phyloP scores from a whole-genome alignment of 805 yeast species.

The Jamesozyma jinghongensis region DNA sequence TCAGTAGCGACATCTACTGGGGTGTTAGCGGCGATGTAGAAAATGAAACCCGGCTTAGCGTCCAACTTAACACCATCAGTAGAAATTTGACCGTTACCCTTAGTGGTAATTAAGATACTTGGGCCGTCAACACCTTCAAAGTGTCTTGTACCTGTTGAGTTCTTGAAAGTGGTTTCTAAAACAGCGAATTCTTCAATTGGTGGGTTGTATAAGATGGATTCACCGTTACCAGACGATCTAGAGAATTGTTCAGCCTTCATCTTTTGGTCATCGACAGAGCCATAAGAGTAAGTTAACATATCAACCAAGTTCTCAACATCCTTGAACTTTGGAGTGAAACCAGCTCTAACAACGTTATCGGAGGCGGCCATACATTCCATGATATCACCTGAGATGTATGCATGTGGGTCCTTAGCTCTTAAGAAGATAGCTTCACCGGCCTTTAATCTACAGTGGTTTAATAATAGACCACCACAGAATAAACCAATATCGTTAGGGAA shows the following conservation, averaged over 20 bases:
- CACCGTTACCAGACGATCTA: slow-evolving; percentile 59
- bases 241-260: slow-evolving; percentile 49
- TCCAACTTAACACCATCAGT: slow-evolving; percentile 35
- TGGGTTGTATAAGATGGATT: slow-evolving; percentile 71
- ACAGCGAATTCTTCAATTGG: slow-evolving; percentile 96
- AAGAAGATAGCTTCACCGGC: slow-evolving; percentile 95
- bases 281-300: slow-evolving; percentile 84
- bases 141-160: slow-evolving; percentile 38
- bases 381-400: slow-evolving; percentile 93
- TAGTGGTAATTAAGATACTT: slow-evolving; percentile 73
- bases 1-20: slow-evolving; percentile 51
- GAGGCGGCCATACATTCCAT: slow-evolving; percentile 99
- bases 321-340: slow-evolving; percentile 98
- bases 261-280: slow-evolving; percentile 86
- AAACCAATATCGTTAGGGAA: slow-evolving; percentile 92
- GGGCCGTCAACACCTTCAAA: slow-evolving; percentile 73
- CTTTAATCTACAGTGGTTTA: slow-evolving; percentile 74
- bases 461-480: slow-evolving; percentile 88
- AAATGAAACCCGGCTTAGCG: slow-evolving; percentile 68
- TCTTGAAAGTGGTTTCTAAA: slow-evolving; percentile 63
- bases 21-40: slow-evolving; percentile 72
- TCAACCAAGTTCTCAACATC: slow-evolving; percentile 84
- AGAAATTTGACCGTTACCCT: slow-evolving; percentile 62
- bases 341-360: slow-evolving; percentile 96
- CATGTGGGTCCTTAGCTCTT: slow-evolving; percentile 97